phyloP scores from a whole-genome alignment of 805 yeast species.

The Candida maesae region DNA sequence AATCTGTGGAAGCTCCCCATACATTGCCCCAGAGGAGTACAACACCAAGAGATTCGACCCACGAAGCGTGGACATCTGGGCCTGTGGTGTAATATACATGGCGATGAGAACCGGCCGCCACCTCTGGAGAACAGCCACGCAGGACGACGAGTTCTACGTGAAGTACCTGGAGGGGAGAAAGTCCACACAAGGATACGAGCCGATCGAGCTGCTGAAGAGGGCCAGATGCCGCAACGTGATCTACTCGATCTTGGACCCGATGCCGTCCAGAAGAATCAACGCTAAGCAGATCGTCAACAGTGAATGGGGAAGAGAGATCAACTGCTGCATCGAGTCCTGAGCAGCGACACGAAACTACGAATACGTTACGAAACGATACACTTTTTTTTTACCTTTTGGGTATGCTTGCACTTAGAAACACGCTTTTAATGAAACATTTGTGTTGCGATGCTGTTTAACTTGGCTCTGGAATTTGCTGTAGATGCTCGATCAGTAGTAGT shows the following conservation, averaged over 20 bases:
- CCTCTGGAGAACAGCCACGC: slow-evolving; percentile 81
- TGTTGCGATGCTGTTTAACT: too few species aligned
- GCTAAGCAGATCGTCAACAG: slow-evolving; percentile 84
- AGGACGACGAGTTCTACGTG: slow-evolving; percentile 75
- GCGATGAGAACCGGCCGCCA: slow-evolving; percentile 95
- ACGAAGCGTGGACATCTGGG: slow-evolving; percentile 82
- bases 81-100: slow-evolving; percentile 90
- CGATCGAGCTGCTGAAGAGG: slow-evolving; percentile 79
- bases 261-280: slow-evolving; percentile 80
- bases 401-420: too few species aligned
- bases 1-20: slow-evolving; percentile 82
- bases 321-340: slow-evolving; percentile 23
- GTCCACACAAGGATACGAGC: slow-evolving; percentile 84
- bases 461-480: too few species aligned
- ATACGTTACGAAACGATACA: too few species aligned
- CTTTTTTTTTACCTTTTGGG: too few species aligned
- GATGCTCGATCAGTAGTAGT: too few species aligned
- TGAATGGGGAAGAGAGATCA: slow-evolving; percentile 93
- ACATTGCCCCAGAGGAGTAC: slow-evolving; percentile 88
- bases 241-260: slow-evolving; percentile 89
- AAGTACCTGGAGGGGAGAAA: slow-evolving; percentile 75
- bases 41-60: slow-evolving; percentile 67
- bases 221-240: slow-evolving; percentile 91
- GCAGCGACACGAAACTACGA: too few species aligned
- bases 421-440: too few species aligned